These are phyloP conservation scores for Arctium lappa DNA, from an alignment of 129 eudicot species.

Conservation along the genomic window DNA sequence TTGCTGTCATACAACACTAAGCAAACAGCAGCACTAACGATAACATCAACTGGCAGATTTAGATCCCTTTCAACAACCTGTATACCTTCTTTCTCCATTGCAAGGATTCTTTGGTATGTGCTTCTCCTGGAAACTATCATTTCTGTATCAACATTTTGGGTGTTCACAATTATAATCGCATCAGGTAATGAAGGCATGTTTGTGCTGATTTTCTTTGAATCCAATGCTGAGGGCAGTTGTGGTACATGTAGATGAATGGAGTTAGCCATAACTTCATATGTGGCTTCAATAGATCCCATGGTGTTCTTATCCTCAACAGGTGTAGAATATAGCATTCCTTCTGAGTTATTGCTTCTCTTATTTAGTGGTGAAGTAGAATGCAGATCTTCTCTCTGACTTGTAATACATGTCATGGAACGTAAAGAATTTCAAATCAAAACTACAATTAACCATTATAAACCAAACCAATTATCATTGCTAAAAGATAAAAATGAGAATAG, in stretches of 20 bases:
- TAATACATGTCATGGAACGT: conserved; percentile 5
- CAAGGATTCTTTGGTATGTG: conserved; percentile 82
- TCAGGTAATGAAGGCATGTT: conserved; percentile 39
- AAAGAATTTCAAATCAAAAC: conserved; percentile 3
- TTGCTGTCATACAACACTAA: conserved; percentile 73
- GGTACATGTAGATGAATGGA: conserved; percentile 28
- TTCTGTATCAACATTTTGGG: conserved; percentile 63
- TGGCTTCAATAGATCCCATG: conserved; percentile 32
- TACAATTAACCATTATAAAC: conserved; percentile 1
- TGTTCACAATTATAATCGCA: conserved; percentile 64
- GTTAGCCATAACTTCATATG: conserved; percentile 26
- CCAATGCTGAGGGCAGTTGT: conserved; percentile 27
- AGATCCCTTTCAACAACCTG: conserved; percentile 87
- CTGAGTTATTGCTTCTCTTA: conserved; percentile 40
- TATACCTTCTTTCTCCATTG: conserved; percentile 76
- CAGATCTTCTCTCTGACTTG: conserved; percentile 45
- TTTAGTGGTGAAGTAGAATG: conserved; percentile 30
- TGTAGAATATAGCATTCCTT: conserved; percentile 41
- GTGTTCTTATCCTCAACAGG: conserved; percentile 33
- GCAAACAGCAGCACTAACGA: conserved; percentile 69
- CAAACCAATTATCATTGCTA: neutral
- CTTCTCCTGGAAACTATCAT: conserved; percentile 90
- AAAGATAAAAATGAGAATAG: conserved; percentile 2
- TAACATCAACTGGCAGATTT: conserved; percentile 66
- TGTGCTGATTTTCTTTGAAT: conserved; percentile 29